A percentile compares a stretch with the other conserved stretches of the same genome.
phyloP scores from a whole-genome alignment of 768 basidiomycete species.

The Boletus rubescentipes region DNA sequence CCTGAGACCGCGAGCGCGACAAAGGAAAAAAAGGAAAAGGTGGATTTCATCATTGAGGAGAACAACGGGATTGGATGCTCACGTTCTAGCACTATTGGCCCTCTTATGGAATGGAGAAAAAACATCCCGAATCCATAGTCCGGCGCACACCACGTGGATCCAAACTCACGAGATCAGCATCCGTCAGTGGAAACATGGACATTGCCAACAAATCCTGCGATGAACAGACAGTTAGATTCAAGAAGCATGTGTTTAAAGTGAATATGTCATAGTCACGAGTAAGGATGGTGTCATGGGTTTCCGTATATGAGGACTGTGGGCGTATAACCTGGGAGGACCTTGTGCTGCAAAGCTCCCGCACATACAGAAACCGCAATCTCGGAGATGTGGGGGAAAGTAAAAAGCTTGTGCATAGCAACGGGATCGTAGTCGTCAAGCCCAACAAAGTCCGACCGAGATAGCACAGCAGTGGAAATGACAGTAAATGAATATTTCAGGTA shows the following conservation, averaged over 20 bases:
- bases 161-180: background rate
- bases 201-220: conserved; percentile 1
- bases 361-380: no score
- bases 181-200: background rate
- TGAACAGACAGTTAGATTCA: background rate
- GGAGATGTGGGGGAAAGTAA: background rate
- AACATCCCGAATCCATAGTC: background rate
- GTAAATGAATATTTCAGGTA: background rate
- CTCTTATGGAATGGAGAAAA: conserved; percentile 15
- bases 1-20: conserved; percentile 7
- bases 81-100: background rate
- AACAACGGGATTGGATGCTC: background rate
- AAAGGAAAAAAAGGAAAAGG: background rate
- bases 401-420: background rate
- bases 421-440: background rate
- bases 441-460: background rate
- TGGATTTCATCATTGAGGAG: conserved; percentile 1
- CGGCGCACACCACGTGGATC: background rate
- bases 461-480: background rate
- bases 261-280: background rate
- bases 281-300: background rate
- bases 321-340: background rate
- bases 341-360: background rate
- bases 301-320: background rate
- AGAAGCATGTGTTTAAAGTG: background rate